Evolutionary conservation across 306 rosid genomes (phyloP).

Genomic region (Begonia loranthoides): DNA sequence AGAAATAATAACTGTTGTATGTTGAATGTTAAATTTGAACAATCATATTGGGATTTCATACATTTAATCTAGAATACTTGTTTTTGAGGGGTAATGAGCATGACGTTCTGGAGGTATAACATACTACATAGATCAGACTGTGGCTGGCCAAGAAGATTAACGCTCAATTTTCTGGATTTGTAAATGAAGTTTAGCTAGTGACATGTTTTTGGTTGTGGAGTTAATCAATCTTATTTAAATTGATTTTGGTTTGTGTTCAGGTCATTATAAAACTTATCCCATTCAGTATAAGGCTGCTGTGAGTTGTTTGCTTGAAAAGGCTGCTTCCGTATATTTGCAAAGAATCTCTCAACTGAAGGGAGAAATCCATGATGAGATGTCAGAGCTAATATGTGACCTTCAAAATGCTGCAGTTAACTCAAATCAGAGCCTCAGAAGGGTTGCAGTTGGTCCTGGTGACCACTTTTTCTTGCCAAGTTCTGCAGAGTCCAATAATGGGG

Average conservation of each 20-base stretch:
- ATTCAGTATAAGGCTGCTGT: slow-evolving; percentile 49
- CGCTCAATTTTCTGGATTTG: too few relatives aligned
- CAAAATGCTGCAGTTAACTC: slow-evolving; percentile 60
- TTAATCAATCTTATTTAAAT: not conserved
- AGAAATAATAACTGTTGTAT: too few relatives aligned
- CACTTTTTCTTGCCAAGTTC: slow-evolving; percentile 63
- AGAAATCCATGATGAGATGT: slow-evolving; percentile 36
- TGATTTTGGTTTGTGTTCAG: slow-evolving; percentile 17
- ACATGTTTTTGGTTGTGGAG: not conserved
- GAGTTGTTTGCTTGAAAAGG: slow-evolving; percentile 42
- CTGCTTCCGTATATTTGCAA: slow-evolving; percentile 32
- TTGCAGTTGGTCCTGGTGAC: slow-evolving; percentile 45
- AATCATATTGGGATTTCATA: too few relatives aligned
- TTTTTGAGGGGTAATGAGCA: too few relatives aligned
- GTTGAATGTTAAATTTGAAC: too few relatives aligned
- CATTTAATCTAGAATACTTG: too few relatives aligned
- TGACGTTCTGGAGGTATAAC: too few relatives aligned
- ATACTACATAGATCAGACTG: too few relatives aligned
- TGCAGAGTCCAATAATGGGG: slow-evolving; percentile 20
- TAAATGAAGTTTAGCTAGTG: not conserved
- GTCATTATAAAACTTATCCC: slow-evolving; percentile 47
- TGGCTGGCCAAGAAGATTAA: too few relatives aligned
- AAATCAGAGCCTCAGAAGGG: slow-evolving; percentile 56
- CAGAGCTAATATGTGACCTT: slow-evolving; percentile 54
- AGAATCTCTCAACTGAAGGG: slow-evolving; percentile 26